Conservation (phyloP, 2,329 filamentous ascomycete species). For the Calonectria honghensis region DNA sequence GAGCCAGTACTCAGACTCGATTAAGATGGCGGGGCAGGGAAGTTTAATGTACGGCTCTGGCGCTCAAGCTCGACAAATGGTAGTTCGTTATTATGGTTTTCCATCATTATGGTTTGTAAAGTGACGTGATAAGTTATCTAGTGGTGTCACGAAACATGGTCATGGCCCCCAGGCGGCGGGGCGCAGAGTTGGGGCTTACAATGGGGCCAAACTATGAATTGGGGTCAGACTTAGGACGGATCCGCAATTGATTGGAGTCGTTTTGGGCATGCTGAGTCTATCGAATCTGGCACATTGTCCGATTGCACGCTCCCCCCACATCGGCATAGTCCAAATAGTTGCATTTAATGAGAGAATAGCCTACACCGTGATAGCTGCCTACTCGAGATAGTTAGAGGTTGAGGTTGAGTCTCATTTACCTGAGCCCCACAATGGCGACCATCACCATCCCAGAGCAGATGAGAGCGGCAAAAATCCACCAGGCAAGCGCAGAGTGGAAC, state of each 20-base stretch:
- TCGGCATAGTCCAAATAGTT: not conserved
- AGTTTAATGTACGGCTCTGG: not conserved
- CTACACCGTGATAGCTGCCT: not conserved
- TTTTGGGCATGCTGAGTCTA: not conserved
- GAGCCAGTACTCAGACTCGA: not conserved
- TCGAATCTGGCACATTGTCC: not conserved
- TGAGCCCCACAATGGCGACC: slow-evolving; percentile 2
- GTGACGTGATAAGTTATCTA: slow-evolving; percentile 20
- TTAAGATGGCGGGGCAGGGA: not conserved
- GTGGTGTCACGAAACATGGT: not conserved
- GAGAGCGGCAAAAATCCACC: slow-evolving; percentile 29
- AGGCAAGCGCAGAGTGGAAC: not conserved
- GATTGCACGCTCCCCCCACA: not conserved
- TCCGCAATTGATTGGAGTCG: slow-evolving; percentile 22
- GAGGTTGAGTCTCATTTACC: not conserved
- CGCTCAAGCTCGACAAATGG: not conserved
- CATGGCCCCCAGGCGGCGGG: slow-evolving; percentile 11
- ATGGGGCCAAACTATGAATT: slow-evolving; percentile 14
- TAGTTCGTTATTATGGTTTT: not conserved
- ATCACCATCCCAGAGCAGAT: slow-evolving; percentile 22
- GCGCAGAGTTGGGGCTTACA: slow-evolving; percentile 26
- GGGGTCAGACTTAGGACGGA: not conserved
- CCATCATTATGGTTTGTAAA: slow-evolving; percentile 29
- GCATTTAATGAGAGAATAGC: not conserved
- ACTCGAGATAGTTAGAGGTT: not conserved